phyloP scores from a whole-genome alignment of 2,329 filamentous ascomycete species.

The Fusarium sp. region DNA sequence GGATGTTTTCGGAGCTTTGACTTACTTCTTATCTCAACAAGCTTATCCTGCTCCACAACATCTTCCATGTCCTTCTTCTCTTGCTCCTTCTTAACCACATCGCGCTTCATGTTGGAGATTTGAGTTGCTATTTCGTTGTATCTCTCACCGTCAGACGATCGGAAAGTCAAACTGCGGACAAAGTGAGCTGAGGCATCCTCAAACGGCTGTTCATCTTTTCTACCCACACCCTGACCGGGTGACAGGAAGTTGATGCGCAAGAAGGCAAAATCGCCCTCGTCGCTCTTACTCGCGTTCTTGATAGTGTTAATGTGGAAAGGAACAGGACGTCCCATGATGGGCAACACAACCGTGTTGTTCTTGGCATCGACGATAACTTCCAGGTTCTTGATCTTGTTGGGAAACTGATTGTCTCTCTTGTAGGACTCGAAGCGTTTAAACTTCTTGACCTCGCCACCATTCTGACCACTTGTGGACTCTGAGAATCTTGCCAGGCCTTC shows the following conservation, averaged over 20 bases:
- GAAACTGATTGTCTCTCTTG: conserved; percentile 96
- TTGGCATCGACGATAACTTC: conserved; percentile 91
- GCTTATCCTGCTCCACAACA: conserved; percentile 97
- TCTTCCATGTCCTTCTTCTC: conserved; percentile 99
- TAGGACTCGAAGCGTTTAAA: conserved; percentile 99
- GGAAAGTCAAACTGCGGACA: conserved; percentile 92
- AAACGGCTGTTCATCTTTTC: conserved; percentile 97
- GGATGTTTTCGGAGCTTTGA: conserved; percentile 22
- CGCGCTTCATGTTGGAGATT: conserved; percentile 96
- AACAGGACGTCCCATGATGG: conserved; percentile 96
- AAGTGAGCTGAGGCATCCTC: conserved; percentile 97
- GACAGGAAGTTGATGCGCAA: conserved; percentile 97
- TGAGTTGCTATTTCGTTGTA: conserved; percentile 91
- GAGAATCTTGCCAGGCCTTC: conserved; percentile 87
- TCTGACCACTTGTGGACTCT: conserved; percentile 83
- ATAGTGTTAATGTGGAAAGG: conserved; percentile 98
- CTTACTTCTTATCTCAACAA: conserved; percentile 91
- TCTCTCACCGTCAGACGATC: conserved; percentile 86
- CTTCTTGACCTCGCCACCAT: conserved; percentile 94
- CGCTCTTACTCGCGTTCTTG: conserved; percentile 98
- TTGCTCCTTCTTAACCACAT: conserved; percentile 89
- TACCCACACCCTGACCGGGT: conserved; percentile 93
- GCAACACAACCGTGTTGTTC: conserved; percentile 88
- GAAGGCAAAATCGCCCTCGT: conserved; percentile 93
- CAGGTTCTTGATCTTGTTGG: conserved; percentile 81